A percentile compares a stretch with the other conserved stretches of the same genome.
Evolutionary conservation across 2,329 filamentous ascomycete species (phyloP).

Genomic region (Cytospora mali): DNA sequence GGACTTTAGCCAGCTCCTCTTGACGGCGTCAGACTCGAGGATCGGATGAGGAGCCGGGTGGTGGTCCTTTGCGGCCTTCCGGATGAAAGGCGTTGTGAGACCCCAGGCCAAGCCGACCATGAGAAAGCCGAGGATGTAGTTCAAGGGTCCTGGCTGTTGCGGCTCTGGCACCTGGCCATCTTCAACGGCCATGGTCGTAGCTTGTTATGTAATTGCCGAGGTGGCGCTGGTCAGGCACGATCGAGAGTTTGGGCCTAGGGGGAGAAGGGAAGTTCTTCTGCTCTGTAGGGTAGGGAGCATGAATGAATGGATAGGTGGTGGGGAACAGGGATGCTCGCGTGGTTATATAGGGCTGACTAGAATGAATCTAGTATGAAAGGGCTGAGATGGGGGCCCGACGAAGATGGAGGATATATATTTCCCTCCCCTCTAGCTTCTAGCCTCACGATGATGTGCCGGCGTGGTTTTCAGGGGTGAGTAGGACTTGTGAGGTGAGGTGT

Average conservation of each 20-base stretch:
- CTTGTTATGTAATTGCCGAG: not conserved
- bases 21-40: slow-evolving; percentile 53
- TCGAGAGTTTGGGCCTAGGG: not conserved
- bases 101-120: slow-evolving; percentile 93
- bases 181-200: slow-evolving; percentile 18
- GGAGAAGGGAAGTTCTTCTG: not conserved
- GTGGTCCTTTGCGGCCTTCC: slow-evolving; percentile 78
- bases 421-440: not conserved
- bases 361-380: not conserved
- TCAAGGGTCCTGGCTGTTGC: slow-evolving; percentile 60
- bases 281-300: not conserved
- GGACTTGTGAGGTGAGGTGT: not conserved
- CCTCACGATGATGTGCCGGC: not conserved
- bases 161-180: slow-evolving; percentile 17
- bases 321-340: not conserved
- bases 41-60: slow-evolving; percentile 61
- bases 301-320: not conserved
- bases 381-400: not conserved
- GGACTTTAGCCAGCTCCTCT: slow-evolving; percentile 61
- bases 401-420: not conserved
- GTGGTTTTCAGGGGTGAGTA: not conserved
- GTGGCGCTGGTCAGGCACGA: slow-evolving; percentile 2
- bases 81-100: slow-evolving; percentile 89
- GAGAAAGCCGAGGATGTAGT: slow-evolving; percentile 86
- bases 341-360: not conserved